Conservation (phyloP, 2,329 filamentous ascomycete genomes). For the Hymenoscyphus scutula region DNA sequence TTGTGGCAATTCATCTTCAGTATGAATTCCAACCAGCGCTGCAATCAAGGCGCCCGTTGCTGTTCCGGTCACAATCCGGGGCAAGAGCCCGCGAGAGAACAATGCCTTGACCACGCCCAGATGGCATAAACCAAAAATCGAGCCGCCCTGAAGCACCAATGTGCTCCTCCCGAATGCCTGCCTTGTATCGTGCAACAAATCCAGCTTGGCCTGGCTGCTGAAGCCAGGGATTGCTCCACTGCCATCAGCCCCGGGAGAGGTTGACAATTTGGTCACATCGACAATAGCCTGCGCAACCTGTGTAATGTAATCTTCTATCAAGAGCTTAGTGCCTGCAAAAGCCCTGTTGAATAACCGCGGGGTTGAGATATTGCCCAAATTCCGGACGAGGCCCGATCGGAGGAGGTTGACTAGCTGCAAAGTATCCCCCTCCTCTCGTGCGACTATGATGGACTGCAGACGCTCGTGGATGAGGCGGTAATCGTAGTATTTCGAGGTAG, state of each 20-base stretch:
- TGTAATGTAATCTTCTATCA: conserved; percentile 88
- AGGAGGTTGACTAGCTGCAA: conserved; percentile 75
- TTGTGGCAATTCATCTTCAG: conserved; percentile 75
- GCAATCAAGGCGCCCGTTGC: conserved; percentile 88
- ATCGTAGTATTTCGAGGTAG: conserved; percentile 79
- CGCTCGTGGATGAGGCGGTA: conserved; percentile 80
- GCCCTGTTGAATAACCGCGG: conserved; percentile 79
- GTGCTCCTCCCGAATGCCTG: conserved; percentile 86
- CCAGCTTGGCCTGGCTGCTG: conserved; percentile 61
- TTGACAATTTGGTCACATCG: conserved; percentile 68
- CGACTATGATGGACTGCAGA: conserved; percentile 66
- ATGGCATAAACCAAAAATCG: conserved; percentile 89
- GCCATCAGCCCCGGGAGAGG: conserved; percentile 45
- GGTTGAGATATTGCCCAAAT: conserved; percentile 86
- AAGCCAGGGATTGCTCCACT: conserved; percentile 40
- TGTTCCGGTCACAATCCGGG: conserved; percentile 87
- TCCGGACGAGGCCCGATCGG: conserved; percentile 75
- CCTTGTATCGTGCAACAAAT: conserved; percentile 81
- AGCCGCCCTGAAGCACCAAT: conserved; percentile 82
- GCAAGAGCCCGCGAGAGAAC: conserved; percentile 75
- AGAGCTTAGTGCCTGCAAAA: conserved; percentile 82
- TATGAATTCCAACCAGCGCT: conserved; percentile 82
- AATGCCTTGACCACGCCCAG: conserved; percentile 87
- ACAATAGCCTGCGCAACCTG: conserved; percentile 79
- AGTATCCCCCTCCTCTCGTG: conserved; percentile 69